phyloP scores from a whole-genome alignment of 108 stramenopile genomes.

The Cylindrotheca closterium region DNA sequence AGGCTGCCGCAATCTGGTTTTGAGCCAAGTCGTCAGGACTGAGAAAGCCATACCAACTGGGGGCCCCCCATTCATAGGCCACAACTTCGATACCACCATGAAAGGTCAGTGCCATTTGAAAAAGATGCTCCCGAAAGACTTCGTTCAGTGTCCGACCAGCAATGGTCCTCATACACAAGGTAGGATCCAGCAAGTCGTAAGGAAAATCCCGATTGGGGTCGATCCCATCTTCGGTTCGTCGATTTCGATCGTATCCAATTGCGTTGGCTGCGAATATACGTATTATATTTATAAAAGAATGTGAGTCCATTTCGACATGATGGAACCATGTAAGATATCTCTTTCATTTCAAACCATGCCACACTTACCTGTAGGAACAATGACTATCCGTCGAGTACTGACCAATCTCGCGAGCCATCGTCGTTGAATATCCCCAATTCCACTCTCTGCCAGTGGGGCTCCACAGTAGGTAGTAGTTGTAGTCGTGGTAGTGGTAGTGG shows the following conservation, averaged over 20 bases:
- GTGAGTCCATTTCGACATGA: too few relatives aligned
- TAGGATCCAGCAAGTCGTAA: slow-evolving; percentile 9
- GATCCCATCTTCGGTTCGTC: slow-evolving; percentile 21
- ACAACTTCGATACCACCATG: slow-evolving; percentile 81
- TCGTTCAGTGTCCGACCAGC: slow-evolving; percentile 87
- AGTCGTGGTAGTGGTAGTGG: slow-evolving; percentile 15
- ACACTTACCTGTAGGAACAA: slow-evolving; percentile 53
- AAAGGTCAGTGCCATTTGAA: slow-evolving; percentile 91
- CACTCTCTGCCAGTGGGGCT: slow-evolving; percentile 25
- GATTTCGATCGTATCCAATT: slow-evolving; percentile 53
- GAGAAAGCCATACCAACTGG: slow-evolving; percentile 16
- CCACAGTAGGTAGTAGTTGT: slow-evolving; percentile 32
- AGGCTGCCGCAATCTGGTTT: slow-evolving; percentile 25
- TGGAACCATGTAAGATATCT: too few relatives aligned
- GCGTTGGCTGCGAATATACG: slow-evolving; percentile 54
- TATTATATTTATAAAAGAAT: neutral
- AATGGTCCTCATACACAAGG: slow-evolving; percentile 81
- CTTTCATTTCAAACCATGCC: too few relatives aligned
- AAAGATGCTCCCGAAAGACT: slow-evolving; percentile 83
- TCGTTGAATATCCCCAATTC: slow-evolving; percentile 45
- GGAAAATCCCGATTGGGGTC: slow-evolving; percentile 59
- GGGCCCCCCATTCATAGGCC: slow-evolving; percentile 88
- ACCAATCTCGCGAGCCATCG: slow-evolving; percentile 83
- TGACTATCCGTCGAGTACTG: slow-evolving; percentile 70
- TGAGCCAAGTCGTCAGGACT: slow-evolving; percentile 54